Conservation (phyloP, 1,284 basidiomycete species). For the Cystobasidiaceae sp. region DNA sequence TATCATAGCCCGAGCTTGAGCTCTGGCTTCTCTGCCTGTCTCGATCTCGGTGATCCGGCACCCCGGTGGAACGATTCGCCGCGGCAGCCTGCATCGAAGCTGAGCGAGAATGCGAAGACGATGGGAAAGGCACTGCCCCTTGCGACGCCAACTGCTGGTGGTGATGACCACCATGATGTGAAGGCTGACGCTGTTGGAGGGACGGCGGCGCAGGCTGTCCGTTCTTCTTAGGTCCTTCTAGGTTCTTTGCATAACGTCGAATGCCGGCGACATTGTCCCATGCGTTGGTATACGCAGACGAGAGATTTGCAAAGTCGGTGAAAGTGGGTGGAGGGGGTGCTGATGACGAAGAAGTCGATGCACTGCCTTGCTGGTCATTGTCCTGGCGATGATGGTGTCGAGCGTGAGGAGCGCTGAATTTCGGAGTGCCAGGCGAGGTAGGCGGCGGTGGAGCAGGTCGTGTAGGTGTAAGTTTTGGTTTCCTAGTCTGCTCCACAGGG, state of each 20-base stretch:
- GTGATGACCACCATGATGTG: neutral
- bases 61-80: neutral
- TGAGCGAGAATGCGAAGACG: slow-evolving; percentile 10
- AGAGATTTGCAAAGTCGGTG: slow-evolving; percentile 53
- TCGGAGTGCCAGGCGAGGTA: slow-evolving; percentile 41
- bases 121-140: neutral
- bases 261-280: slow-evolving; percentile 78
- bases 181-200: neutral
- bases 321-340: slow-evolving; percentile 39
- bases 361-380: slow-evolving; percentile 18
- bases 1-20: slow-evolving; percentile 14
- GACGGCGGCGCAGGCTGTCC: neutral
- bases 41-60: neutral
- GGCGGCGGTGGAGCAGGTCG: slow-evolving; percentile 46
- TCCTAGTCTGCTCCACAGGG: slow-evolving; percentile 48
- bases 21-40: slow-evolving; percentile 3
- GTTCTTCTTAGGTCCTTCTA: slow-evolving; percentile 42
- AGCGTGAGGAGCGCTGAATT: slow-evolving; percentile 42
- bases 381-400: slow-evolving; percentile 18
- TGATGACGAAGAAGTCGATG: slow-evolving; percentile 36
- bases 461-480: slow-evolving; percentile 51
- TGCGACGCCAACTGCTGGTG: neutral
- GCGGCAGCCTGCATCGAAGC: neutral
- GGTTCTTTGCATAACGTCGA: slow-evolving; percentile 63
- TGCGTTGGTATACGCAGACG: slow-evolving; percentile 65